These are phyloP conservation scores for Podaxis pistillaris DNA, from an alignment of 768 basidiomycete genomes.

Conservation along the genomic window DNA sequence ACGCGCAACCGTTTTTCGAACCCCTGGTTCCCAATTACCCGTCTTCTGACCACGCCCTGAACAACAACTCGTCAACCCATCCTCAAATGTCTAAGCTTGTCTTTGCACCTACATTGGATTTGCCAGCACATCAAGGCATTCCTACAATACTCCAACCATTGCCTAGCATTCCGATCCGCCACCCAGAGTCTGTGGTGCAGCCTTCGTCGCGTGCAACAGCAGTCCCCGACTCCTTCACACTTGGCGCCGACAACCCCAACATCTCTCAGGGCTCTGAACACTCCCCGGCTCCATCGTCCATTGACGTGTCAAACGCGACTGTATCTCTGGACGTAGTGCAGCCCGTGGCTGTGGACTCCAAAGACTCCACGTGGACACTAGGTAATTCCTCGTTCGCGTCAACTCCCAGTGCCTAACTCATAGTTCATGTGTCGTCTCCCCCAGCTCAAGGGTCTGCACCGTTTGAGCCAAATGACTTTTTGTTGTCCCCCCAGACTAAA, in stretches of 20 bases:
- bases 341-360: slow-evolving; percentile 23
- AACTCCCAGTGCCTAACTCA: neutral
- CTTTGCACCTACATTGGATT: slow-evolving; percentile 62
- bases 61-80: slow-evolving; percentile 43
- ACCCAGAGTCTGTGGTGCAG: slow-evolving; percentile 38
- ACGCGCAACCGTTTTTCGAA: slow-evolving; percentile 47
- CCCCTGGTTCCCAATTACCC: slow-evolving; percentile 53
- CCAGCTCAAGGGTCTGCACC: slow-evolving; percentile 15
- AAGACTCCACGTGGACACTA: slow-evolving; percentile 15
- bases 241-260: slow-evolving; percentile 63
- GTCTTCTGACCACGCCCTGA: slow-evolving; percentile 58
- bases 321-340: slow-evolving; percentile 21
- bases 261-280: slow-evolving; percentile 53
- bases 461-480: slow-evolving; percentile 26
- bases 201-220: slow-evolving; percentile 29
- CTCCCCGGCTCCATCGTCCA: slow-evolving; percentile 30
- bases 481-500: slow-evolving; percentile 27
- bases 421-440: slow-evolving; percentile 20
- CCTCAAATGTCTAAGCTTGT: slow-evolving; percentile 65
- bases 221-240: slow-evolving; percentile 42
- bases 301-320: slow-evolving; percentile 24
- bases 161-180: slow-evolving; percentile 56
- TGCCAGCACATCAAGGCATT: slow-evolving; percentile 78
- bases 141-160: slow-evolving; percentile 68
- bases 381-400: slow-evolving; percentile 17